A percentile compares a stretch with the other conserved stretches of the same genome.
phyloP scores from a whole-genome alignment of 169 alveolate genomes.

The Plasmodium gallinaceum region DNA sequence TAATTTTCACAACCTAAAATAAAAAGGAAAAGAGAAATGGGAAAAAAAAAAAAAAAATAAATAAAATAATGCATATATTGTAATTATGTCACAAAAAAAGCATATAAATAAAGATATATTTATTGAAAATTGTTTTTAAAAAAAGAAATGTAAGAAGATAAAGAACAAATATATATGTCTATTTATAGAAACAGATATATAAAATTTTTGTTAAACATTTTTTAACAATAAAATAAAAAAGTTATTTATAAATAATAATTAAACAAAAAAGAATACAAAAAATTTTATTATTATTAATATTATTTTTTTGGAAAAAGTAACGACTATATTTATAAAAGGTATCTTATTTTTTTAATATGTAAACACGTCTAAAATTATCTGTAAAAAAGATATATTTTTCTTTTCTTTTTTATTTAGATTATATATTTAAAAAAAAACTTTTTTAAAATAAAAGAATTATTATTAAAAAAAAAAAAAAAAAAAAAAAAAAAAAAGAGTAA shows the following conservation, averaged over 20 bases:
- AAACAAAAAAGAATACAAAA: conserved; percentile 21
- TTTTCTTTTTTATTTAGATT: neutral
- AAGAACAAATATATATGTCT: neutral
- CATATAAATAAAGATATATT: neutral
- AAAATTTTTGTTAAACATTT: conserved; percentile 3
- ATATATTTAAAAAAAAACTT: too few relatives aligned
- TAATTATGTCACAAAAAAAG: neutral
- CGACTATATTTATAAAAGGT: neutral
- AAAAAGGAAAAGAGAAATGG: neutral
- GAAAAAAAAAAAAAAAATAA: neutral
- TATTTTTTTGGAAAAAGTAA: conserved; percentile 3
- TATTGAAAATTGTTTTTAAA: neutral
- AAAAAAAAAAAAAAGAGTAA: too few relatives aligned
- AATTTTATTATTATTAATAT: conserved; percentile 6
- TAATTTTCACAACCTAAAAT: neutral
- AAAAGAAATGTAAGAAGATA: neutral
- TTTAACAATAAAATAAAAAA: conserved; percentile 29
- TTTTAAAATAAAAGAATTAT: too few relatives aligned
- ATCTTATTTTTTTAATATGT: too few relatives aligned
- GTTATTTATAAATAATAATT: conserved; percentile 6
- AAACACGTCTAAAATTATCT: too few relatives aligned
- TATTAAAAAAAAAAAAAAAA: too few relatives aligned
- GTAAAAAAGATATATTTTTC: neutral
- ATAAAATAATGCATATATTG: too few relatives aligned
- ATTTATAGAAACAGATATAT: too few relatives aligned